Evolutionary conservation across 1,284 basidiomycete species (phyloP).

Genomic region (Boletellus deceptivus): DNA sequence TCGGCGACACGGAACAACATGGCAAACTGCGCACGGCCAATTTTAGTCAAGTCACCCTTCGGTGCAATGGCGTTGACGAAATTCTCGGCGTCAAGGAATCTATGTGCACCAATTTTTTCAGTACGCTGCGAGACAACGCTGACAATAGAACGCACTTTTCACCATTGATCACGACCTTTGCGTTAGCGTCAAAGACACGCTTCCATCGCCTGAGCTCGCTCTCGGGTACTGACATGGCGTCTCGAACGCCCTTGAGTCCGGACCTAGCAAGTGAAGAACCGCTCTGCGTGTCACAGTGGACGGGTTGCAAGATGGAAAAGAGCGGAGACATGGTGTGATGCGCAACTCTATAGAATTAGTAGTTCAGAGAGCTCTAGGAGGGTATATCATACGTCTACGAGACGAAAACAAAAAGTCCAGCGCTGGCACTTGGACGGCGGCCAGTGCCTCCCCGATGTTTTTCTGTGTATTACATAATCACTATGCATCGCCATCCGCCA

Average conservation of each 20-base stretch:
- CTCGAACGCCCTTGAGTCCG: slow-evolving; percentile 62
- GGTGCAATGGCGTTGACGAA: slow-evolving; percentile 95
- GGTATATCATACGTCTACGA: slow-evolving; percentile 28
- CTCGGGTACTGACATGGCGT: slow-evolving; percentile 70
- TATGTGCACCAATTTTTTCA: slow-evolving; percentile 24
- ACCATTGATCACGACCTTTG: slow-evolving; percentile 66
- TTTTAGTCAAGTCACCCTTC: slow-evolving; percentile 77
- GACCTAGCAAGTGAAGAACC: slow-evolving; percentile 43
- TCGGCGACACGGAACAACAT: slow-evolving; percentile 92
- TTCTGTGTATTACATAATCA: slow-evolving; percentile 31
- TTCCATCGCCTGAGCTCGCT: slow-evolving; percentile 84
- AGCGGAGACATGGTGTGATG: slow-evolving; percentile 29
- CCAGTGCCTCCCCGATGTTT: background rate
- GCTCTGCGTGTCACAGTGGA: slow-evolving; percentile 50
- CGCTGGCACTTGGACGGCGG: background rate
- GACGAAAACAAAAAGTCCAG: slow-evolving; percentile 18
- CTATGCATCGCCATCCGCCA: background rate
- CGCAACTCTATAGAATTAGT: slow-evolving; percentile 29
- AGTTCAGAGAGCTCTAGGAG: slow-evolving; percentile 23
- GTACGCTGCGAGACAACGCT: slow-evolving; percentile 3
- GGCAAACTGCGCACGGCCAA: slow-evolving; percentile 82
- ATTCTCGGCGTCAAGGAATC: slow-evolving; percentile 79
- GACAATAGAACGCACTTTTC: slow-evolving; percentile 63
- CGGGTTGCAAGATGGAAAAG: slow-evolving; percentile 44
- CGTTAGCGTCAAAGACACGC: slow-evolving; percentile 80